phyloP scores from a whole-genome alignment of 768 basidiomycete species.

The Cystofilobasidium ferigula region DNA sequence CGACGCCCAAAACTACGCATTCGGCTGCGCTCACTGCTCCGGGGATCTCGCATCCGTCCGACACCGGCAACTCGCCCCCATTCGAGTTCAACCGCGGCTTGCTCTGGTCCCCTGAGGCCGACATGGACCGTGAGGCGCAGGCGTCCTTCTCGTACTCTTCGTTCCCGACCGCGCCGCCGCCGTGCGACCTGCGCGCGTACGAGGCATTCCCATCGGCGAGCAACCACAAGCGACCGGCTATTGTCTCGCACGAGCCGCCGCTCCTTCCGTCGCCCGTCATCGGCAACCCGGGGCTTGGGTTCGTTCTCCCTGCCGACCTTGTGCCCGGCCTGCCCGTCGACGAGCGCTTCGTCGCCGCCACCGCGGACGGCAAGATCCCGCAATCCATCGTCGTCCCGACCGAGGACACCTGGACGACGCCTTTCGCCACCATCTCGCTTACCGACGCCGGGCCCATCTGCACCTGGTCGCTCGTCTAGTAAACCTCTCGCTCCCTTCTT shows the following conservation, averaged over 20 bases:
- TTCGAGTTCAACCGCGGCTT: background rate
- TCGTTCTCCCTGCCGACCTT: background rate
- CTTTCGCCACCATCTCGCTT: background rate
- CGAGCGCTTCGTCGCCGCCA: background rate
- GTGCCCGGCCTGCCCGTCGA: background rate
- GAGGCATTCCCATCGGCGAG: background rate
- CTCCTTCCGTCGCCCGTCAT: background rate
- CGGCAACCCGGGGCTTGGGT: background rate
- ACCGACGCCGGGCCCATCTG: background rate
- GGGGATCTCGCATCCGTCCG: background rate
- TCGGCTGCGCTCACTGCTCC: background rate
- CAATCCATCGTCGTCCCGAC: background rate
- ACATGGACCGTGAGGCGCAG: background rate
- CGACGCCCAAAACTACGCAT: background rate
- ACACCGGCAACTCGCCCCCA: background rate
- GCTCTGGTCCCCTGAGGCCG: too few species aligned
- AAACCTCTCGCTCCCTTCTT: too few species aligned
- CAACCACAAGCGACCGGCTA: background rate
- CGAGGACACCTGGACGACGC: conserved; percentile 5
- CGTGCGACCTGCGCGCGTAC: background rate
- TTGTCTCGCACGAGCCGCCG: background rate
- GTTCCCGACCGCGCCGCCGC: background rate
- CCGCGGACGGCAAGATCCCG: background rate
- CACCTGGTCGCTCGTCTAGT: background rate
- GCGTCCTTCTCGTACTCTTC: background rate